These are phyloP conservation scores for Podospora didyma DNA, from an alignment of 495 filamentous ascomycete genomes.

Conservation along the genomic window DNA sequence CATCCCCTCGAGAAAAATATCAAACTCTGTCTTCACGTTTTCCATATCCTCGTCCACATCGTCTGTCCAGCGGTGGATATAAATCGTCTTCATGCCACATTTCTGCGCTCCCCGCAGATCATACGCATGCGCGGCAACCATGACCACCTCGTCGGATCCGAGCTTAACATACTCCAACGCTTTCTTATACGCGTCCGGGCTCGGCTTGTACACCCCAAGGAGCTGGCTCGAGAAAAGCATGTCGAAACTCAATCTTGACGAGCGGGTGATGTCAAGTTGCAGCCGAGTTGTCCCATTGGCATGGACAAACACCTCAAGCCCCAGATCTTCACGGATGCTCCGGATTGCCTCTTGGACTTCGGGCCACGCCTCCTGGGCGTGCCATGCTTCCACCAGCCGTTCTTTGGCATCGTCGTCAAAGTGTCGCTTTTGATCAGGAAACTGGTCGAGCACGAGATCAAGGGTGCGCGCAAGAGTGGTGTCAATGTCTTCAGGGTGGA, in stretches of 20 bases:
- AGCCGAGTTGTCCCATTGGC: constrained; percentile 55
- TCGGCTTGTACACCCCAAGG: constrained; percentile 47
- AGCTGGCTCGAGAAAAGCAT: constrained; percentile 51
- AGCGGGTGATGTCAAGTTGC: constrained; percentile 48
- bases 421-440: constrained; percentile 10
- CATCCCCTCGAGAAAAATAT: constrained; percentile 46
- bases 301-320: constrained; percentile 40
- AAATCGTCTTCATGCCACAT: constrained; percentile 47
- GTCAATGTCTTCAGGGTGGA: constrained; percentile 47
- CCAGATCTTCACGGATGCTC: constrained; percentile 15
- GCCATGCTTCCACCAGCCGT: constrained; percentile 45
- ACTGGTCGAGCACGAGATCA: constrained; percentile 27
- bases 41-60: constrained; percentile 50
- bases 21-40: constrained; percentile 39
- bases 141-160: constrained; percentile 43
- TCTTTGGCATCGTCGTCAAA: constrained; percentile 21
- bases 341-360: constrained; percentile 32
- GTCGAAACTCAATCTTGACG: constrained; percentile 46
- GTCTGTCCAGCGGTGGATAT: constrained; percentile 52
- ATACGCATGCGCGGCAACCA: constrained; percentile 54
- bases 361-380: constrained; percentile 44
- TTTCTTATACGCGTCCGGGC: constrained; percentile 41
- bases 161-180: constrained; percentile 41
- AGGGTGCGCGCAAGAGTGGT: constrained; percentile 39
- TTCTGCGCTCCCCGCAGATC: constrained; percentile 44